Conservation (phyloP, 345 rosid genomes). For the Gossypium anomalum region DNA sequence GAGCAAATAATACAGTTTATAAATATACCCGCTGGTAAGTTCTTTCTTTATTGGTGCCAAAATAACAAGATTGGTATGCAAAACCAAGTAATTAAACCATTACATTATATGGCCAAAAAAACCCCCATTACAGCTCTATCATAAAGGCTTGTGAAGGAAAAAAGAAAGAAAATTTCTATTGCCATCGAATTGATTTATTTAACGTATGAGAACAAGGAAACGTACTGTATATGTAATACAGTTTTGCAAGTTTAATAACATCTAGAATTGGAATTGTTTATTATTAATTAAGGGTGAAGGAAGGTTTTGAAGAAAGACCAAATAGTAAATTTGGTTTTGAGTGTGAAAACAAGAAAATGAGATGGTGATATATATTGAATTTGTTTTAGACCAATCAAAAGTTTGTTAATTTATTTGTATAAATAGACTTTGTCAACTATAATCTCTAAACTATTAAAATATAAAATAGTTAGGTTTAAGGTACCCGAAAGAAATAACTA, state of each 20-base stretch:
- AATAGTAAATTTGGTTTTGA: neutral
- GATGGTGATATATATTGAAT: neutral
- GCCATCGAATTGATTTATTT: neutral
- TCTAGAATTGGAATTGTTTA: neutral
- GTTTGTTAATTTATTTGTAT: neutral
- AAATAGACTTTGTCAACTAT: neutral
- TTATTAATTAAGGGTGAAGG: neutral
- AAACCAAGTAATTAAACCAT: neutral
- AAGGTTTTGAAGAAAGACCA: neutral
- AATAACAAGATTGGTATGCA: neutral
- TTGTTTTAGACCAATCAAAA: neutral
- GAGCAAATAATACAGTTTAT: no score
- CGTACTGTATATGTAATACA: neutral
- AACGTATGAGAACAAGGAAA: neutral
- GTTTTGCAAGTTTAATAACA: neutral
- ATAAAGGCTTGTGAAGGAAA: neutral
- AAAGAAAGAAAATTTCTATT: neutral
- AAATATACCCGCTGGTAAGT: no score
- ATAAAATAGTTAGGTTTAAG: neutral
- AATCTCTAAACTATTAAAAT: neutral
- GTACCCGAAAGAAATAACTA: no score
- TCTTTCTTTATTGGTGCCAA: neutral
- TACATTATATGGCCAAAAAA: neutral
- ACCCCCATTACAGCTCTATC: neutral
- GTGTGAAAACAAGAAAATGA: no score